Evolutionary conservation across 1,284 basidiomycete genomes (phyloP), one percentile per base, ranked within the genome.

Genomic region (Singerocomus rubriflavus): DNA sequence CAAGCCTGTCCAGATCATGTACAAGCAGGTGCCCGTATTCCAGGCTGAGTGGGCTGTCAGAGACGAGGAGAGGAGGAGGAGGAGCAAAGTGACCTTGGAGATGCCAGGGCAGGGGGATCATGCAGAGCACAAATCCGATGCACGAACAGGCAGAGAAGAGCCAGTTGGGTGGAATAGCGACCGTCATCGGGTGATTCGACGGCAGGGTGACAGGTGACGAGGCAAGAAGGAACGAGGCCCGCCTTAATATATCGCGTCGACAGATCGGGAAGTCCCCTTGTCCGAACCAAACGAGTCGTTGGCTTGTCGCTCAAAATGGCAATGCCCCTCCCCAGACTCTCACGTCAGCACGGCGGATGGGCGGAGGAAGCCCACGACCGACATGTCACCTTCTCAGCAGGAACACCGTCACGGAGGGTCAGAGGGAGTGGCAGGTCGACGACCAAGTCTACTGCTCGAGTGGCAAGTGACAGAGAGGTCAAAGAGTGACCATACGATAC

Each of bases 1-100:
- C 4, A 78, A 52, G 17, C 77, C 67, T 3, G 84, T 72, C 85
- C 85, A 89, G 2, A 72, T 58, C 44, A 85, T 75, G 44, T 80
- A 73, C 37, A 80, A 67, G 14, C 85, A 63, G 8, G 78, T 81
- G 1, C 80, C 75, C n/a, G 80, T 68, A 57, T 84, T 86, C 52
- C 78, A 72, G 2, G 81, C 76, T 52, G 25, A 14, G 42, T 6
- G 5, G 3, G 5, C 16, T 5, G 39, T 67, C 6, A 66, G 48
- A 34, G 21, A 21, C 21, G 21, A 4, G 21, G 3, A 10, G 5
- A 2, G 11, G 8, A 16, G 0, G 6, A 35, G 6, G 9, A n/a
- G 35, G 0, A 30, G 41, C 35, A 16, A n/a, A 35, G 5, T 34
- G 35, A 68, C 64, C 64, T 60, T 78, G 71, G 61, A 74, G 70